Conservation (phyloP, 352 stramenopile species). For the Phytophthora foliorum region DNA sequence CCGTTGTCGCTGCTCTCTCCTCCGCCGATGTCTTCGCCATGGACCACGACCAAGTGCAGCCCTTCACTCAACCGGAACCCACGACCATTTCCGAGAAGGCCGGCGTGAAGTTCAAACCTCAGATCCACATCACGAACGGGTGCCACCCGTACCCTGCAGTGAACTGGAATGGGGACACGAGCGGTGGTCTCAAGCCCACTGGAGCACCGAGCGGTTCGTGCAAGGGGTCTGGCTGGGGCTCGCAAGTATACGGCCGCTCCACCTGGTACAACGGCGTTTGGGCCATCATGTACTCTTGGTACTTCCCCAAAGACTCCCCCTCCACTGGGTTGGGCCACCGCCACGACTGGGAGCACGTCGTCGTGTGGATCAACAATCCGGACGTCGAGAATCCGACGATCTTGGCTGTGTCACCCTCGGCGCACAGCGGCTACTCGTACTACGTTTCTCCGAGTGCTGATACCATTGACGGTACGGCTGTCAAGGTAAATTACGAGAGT, state of each 20-base stretch:
- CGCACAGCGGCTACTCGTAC: slow-evolving; percentile 26
- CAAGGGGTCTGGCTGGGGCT: slow-evolving; percentile 30
- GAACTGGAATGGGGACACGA: not conserved
- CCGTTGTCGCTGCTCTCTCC: not conserved
- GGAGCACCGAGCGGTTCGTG: not conserved
- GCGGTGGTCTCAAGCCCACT: not conserved
- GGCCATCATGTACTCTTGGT: slow-evolving; percentile 45
- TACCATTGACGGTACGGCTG: slow-evolving; percentile 3
- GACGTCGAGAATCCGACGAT: slow-evolving; percentile 22
- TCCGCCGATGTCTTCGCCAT: not conserved
- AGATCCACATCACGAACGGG: slow-evolving; percentile 9
- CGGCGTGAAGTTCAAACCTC: slow-evolving; percentile 1
- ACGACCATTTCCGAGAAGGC: slow-evolving; percentile 4
- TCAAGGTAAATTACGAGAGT: slow-evolving; percentile 7
- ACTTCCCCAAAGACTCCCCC: slow-evolving; percentile 48
- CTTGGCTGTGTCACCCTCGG: slow-evolving; percentile 19
- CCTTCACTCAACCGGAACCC: slow-evolving; percentile 2
- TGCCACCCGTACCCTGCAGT: slow-evolving; percentile 4
- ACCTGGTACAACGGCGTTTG: slow-evolving; percentile 24
- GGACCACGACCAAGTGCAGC: slow-evolving; percentile 9
- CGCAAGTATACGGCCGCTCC: slow-evolving; percentile 31
- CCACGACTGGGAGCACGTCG: slow-evolving; percentile 47
- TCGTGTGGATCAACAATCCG: slow-evolving; percentile 47
- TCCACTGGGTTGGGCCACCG: slow-evolving; percentile 37
- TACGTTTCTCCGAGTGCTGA: slow-evolving; percentile 2